These are phyloP conservation scores for Draba incana DNA, from an alignment of 345 rosid species.

Conservation along the genomic window DNA sequence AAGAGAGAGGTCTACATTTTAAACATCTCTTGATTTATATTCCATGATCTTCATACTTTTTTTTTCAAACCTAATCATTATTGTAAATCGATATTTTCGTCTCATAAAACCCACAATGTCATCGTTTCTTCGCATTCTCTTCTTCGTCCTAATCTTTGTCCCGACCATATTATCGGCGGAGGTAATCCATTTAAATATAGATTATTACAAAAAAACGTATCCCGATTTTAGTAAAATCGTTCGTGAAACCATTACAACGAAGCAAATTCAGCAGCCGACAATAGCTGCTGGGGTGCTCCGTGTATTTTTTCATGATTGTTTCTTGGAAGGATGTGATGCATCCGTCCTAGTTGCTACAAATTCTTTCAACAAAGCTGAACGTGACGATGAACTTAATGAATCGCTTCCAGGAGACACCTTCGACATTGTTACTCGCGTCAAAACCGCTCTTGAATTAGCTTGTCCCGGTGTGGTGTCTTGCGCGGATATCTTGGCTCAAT, in stretches of 20 bases:
- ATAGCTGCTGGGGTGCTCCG: slow-evolving; percentile 63
- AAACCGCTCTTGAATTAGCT: slow-evolving; percentile 53
- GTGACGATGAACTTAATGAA: slow-evolving; percentile 48
- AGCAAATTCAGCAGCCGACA: slow-evolving; percentile 45
- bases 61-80: too few species aligned
- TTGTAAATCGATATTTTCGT: slow-evolving; percentile 1
- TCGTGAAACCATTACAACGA: slow-evolving; percentile 42
- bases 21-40: slow-evolving; percentile 18
- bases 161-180: slow-evolving; percentile 23
- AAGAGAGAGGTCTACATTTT: slow-evolving; percentile 23
- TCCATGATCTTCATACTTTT: background rate
- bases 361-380: slow-evolving; percentile 54
- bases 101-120: slow-evolving; percentile 29
- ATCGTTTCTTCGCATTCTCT: slow-evolving; percentile 3
- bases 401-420: slow-evolving; percentile 59
- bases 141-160: slow-evolving; percentile 23
- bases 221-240: slow-evolving; percentile 54
- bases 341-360: slow-evolving; percentile 54
- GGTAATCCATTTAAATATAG: slow-evolving; percentile 8
- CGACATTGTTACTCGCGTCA: slow-evolving; percentile 48
- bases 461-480: slow-evolving; percentile 67
- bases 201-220: slow-evolving; percentile 54
- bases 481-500: slow-evolving; percentile 56
- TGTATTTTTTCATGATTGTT: slow-evolving; percentile 60
- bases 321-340: slow-evolving; percentile 66